phyloP scores from a whole-genome alignment of 305 asterid genomes.

The Fraxinus latifolia region DNA sequence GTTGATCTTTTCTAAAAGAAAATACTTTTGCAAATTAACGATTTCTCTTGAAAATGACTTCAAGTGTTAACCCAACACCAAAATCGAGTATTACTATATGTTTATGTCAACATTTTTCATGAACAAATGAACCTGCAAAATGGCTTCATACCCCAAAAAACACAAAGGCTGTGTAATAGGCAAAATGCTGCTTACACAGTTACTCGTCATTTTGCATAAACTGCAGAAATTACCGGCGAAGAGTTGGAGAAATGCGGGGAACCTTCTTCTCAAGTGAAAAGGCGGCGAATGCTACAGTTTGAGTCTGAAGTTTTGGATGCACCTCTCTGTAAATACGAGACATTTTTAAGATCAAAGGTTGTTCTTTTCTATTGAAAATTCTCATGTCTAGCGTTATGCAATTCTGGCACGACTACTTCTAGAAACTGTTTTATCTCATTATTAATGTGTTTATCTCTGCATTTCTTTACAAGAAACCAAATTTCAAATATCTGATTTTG shows the following conservation, averaged over 20 bases:
- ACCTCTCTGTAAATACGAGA: constrained; percentile 35
- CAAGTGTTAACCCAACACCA: neutral
- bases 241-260: neutral
- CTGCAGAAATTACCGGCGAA: neutral
- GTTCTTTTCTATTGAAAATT: neutral
- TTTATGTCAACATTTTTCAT: no score
- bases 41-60: neutral
- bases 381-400: neutral
- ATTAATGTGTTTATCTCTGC: no score
- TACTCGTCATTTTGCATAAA: neutral
- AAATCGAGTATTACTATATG: no score
- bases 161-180: no score
- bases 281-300: constrained; percentile 67
- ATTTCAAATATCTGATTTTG: no score
- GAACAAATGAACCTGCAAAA: no score
- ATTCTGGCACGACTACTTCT: no score
- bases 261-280: neutral
- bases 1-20: neutral
- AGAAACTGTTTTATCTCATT: no score
- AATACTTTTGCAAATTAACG: neutral
- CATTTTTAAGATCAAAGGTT: constrained; percentile 54
- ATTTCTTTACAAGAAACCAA: no score
- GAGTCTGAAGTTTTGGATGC: constrained; percentile 43
- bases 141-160: no score
- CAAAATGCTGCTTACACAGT: neutral